Evolutionary conservation across 2,329 filamentous ascomycete species (phyloP), one percentile per base, ranked within the genome.

Genomic region (Fusarium sp.): DNA sequence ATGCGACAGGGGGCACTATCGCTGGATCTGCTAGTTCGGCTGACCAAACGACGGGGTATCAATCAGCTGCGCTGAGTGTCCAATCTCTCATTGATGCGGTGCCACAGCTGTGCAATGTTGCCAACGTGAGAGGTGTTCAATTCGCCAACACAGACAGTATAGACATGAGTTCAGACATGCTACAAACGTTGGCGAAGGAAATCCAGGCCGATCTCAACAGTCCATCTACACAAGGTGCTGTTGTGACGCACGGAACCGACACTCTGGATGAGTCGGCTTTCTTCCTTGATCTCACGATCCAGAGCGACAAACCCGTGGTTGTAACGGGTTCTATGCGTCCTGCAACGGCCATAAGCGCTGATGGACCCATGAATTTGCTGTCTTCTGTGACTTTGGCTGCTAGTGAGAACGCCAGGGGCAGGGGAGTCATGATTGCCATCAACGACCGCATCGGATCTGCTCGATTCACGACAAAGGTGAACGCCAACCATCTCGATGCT

Each of bases 171-270:
- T 79, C 85, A 23, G 82, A 79, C 10, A 83, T 88, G 59, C 82
- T 86, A 38, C 80, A 89, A 25, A 82, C 80, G 31, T 75, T 90
- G 39, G 82, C 84, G 10, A 81, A 85, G 29, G 79, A 82, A 60
- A 85, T 90, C 58, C 85, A 87, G 61, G 68, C 69, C 10, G 86
- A 87, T 61, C 81, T 89, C 8, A 83, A 84, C 31, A 78, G 76
- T 62, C 80, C 80, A n/a, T 73, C 79, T 55, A 80, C 79, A 38
- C 79, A 82, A 79, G 88, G 85, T 39, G 87, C 86, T 11, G 87
- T 91, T 10, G 81, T 92, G 59, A 91, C 90, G 1, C 90, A 92
- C 73, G 90, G 90, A 52, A 92, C 90, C 14, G 90, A 92, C 74
- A 90, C 88, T 0, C 82, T 92, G 3, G 89, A 91, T 74, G 89